Evolutionary conservation across 1,284 basidiomycete genomes (phyloP), one percentile per base, ranked within the genome.

Genomic region (Neolentinus lepideus): DNA sequence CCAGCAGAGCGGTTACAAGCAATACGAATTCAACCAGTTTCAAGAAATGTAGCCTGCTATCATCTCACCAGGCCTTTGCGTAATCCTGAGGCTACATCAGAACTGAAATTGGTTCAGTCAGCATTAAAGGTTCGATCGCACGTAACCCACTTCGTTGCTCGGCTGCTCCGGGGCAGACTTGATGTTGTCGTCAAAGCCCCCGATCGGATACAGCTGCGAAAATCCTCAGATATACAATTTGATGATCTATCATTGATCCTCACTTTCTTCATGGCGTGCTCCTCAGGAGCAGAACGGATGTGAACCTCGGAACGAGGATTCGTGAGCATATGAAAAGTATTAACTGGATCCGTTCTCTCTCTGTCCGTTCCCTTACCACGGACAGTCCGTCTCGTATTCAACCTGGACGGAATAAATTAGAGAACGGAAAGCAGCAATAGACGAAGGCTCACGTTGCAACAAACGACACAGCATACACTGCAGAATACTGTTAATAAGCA

Each of bases 401-500:
- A 61, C 3, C 75, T 75, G 51, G 52, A 61, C n/a, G 19, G 19
- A 54, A 59, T 27, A 31, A 29, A 26, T 43, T 24, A 35, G 24
- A 8, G 47, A 3, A 57, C 12, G 11, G 26, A 9, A 29, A 51
- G 31, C 22, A 31, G 24, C 8, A 3, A 19, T 57, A 47, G 21
- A 60, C 29, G 6, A 3, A 52, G 2, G 63, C 81, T 56, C 63
- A 85, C 81, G 85, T 83, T 55, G 84, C 82, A 62, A 87, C 71
- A 64, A 83, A 84, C 3, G 85, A 87, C 55, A 84, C 80, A 1
- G 78, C 81, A 61, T 86, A 88, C 27, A 86, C 85, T 87, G 57
- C 2, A 54, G 51, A 38, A n/a, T 56, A 24, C 33, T 22, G 50
- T 54, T 53, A 54, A 43, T 47, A 36, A 36, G 43, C 6, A 50